Conservation (phyloP, 495 filamentous ascomycete genomes). For the Friedmanniomyces endolithicus region DNA sequence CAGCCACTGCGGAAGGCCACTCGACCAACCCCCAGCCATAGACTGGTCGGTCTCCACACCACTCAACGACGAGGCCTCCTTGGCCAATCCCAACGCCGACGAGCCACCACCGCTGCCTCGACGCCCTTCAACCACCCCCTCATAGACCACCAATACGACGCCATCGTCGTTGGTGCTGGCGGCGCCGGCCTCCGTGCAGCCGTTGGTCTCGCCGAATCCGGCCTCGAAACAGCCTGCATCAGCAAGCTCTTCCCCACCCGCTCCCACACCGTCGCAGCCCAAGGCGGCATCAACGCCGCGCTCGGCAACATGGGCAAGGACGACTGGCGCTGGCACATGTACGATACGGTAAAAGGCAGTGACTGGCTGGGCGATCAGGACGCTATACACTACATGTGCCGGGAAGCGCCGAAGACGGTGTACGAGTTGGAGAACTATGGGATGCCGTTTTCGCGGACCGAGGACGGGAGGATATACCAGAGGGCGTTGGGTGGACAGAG, state of each 20-base stretch:
- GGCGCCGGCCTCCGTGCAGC: conserved; percentile 89
- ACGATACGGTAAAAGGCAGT: conserved; percentile 96
- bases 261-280: conserved; percentile 89
- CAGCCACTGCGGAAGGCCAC: not conserved
- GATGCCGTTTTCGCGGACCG: conserved; percentile 93
- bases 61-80: conserved; percentile 12
- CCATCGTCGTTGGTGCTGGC: conserved; percentile 87
- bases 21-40: not conserved
- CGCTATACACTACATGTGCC: conserved; percentile 98
- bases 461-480: conserved; percentile 95
- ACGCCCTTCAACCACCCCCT: conserved; percentile 61
- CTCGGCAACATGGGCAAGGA: conserved; percentile 88
- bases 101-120: conserved; percentile 11
- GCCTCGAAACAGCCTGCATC: conserved; percentile 96
- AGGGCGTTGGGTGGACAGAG: conserved; percentile 96
- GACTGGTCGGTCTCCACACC: not conserved
- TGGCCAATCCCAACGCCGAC: conserved; percentile 11
- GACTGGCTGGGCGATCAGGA: conserved; percentile 99
- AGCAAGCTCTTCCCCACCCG: conserved; percentile 88
- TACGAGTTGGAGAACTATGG: conserved; percentile 96
- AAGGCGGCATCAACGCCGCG: conserved; percentile 90
- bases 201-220: conserved; percentile 92
- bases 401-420: conserved; percentile 81
- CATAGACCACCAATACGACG: conserved; percentile 60
- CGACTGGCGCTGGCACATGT: conserved; percentile 99